A percentile compares a stretch with the other conserved stretches of the same genome.
These are phyloP conservation scores for Neurospora tetrasperma DNA, from an alignment of 495 filamentous ascomycete genomes.

Conservation along the genomic window DNA sequence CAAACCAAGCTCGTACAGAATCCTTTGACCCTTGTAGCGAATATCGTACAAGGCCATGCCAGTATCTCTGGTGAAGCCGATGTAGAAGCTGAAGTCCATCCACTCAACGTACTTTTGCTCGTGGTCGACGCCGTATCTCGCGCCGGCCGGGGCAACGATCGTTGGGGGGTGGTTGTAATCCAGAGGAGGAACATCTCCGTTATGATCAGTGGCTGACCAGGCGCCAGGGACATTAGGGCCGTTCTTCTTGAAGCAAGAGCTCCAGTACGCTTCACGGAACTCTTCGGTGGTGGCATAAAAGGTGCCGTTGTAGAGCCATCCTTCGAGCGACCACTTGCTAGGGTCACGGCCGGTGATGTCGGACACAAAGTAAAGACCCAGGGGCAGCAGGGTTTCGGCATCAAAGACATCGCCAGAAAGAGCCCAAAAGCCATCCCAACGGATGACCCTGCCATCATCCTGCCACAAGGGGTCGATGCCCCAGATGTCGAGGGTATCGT, in stretches of 20 bases:
- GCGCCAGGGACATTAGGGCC: slow-evolving; percentile 32
- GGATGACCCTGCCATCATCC: slow-evolving; percentile 30
- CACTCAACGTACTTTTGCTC: slow-evolving; percentile 41
- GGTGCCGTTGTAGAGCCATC: slow-evolving; percentile 40
- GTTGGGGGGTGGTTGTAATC: slow-evolving; percentile 30
- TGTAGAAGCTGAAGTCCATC: slow-evolving; percentile 46
- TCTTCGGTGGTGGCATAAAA: slow-evolving; percentile 36
- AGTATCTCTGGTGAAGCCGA: slow-evolving; percentile 32
- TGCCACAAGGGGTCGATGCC: slow-evolving; percentile 32
- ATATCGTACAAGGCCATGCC: slow-evolving; percentile 41
- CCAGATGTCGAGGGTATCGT: slow-evolving; percentile 31
- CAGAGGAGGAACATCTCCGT: slow-evolving; percentile 21
- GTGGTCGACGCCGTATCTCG: slow-evolving; percentile 31
- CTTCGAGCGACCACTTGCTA: slow-evolving; percentile 34
- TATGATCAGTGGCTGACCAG: slow-evolving; percentile 31
- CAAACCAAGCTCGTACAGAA: slow-evolving; percentile 46
- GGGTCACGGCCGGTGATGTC: slow-evolving; percentile 40
- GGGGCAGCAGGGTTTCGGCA: slow-evolving; percentile 30
- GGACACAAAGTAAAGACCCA: slow-evolving; percentile 29
- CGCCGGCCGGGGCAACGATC: slow-evolving; percentile 26
- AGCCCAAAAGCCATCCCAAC: slow-evolving; percentile 35
- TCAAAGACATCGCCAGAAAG: slow-evolving; percentile 25
- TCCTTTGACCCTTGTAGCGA: slow-evolving; percentile 40
- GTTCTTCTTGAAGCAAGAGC: slow-evolving; percentile 34
- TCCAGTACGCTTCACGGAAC: slow-evolving; percentile 33